Evolutionary conservation across 2,329 filamentous ascomycete species (phyloP), one percentile per base, ranked within the genome.

Genomic region (Achaetomium macrosporum): DNA sequence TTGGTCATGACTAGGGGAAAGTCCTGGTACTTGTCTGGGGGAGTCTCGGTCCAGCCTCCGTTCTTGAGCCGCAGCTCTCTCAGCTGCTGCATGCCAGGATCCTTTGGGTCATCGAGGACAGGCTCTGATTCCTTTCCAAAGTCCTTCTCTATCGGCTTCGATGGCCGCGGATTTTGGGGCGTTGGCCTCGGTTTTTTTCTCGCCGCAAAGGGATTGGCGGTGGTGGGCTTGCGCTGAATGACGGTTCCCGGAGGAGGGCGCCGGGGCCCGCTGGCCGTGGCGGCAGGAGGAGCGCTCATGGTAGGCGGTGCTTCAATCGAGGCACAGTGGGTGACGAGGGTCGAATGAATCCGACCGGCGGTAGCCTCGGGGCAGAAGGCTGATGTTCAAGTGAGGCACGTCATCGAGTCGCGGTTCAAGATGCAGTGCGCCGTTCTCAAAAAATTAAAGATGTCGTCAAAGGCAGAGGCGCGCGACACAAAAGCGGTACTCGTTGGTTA

Each of bases 1-100:
- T 95, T 95, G 7, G 89, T 95, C 7, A 90, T 88, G 59, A 90
- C 82, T 16, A 97, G 77, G 13, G 89, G 88, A 61, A 76, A 77
- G 39, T 79, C 76, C 13, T 61, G 71, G 63, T 84, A 84, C 19
- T 71, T 68, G 1, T 69, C 72, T 0, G 66, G 63, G 2, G 75
- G 72, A 2, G 76, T 71, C 29, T 76, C 73, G 4, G 78, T 79
- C 82, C 82, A 85, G 41, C 82, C 82, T 40, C 74, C 76, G 25
- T 62, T 61, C 47, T 56, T 40, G 5, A 66, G 43, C 74, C 76
- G 52, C 70, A 65, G 33, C 68, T 70, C 45, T 75, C 73, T 20
- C 73, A 71, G 44, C 37, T 54, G 19, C 30, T 51, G 35, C 37
- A 58, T 47, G 17, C 42, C 30, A 30, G 48, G 52, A 16, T 50